A percentile compares a stretch with the other conserved stretches of the same genome.
Evolutionary conservation across 768 basidiomycete species (phyloP).

Genomic region (Glaciozyma antarctica): DNA sequence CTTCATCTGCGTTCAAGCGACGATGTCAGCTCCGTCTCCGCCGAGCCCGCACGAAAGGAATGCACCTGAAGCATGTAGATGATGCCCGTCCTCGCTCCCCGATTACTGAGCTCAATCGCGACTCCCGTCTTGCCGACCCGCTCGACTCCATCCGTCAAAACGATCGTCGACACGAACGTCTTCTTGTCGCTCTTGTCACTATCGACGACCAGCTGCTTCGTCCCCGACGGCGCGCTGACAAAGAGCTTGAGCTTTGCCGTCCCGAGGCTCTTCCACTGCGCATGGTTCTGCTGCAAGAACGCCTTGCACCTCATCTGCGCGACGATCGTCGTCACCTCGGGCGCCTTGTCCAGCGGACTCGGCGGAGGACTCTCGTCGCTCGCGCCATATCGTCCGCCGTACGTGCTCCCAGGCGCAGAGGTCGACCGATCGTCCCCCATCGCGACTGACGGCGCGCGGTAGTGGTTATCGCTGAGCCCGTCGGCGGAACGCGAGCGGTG

Average conservation of each 20-base stretch:
- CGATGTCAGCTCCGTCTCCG: background rate
- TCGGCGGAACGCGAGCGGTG: slow-evolving; percentile 40
- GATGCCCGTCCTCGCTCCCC: slow-evolving; percentile 82
- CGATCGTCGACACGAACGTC: slow-evolving; percentile 86
- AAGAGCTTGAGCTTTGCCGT: slow-evolving; percentile 79
- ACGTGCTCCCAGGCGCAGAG: slow-evolving; percentile 2
- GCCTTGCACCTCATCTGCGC: slow-evolving; percentile 98
- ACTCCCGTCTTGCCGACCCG: slow-evolving; percentile 98
- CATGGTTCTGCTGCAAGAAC: slow-evolving; percentile 83
- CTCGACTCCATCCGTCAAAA: slow-evolving; percentile 91
- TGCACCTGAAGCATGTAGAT: slow-evolving; percentile 89
- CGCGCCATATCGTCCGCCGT: background rate
- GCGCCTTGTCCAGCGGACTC: slow-evolving; percentile 56
- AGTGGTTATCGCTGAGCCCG: slow-evolving; percentile 12
- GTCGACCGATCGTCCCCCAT: slow-evolving; percentile 15
- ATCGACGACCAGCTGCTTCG: slow-evolving; percentile 94
- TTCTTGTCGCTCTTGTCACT: slow-evolving; percentile 62
- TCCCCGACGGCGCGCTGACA: slow-evolving; percentile 68
- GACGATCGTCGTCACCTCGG: slow-evolving; percentile 61
- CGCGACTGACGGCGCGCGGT: slow-evolving; percentile 19
- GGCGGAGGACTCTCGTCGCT: slow-evolving; percentile 61
- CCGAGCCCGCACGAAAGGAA: background rate
- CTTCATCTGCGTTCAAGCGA: slow-evolving; percentile 40
- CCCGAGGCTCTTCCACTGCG: slow-evolving; percentile 94
- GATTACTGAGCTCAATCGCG: slow-evolving; percentile 87